phyloP scores from a whole-genome alignment of 306 rosid species.

The Cicer yamashitae region DNA sequence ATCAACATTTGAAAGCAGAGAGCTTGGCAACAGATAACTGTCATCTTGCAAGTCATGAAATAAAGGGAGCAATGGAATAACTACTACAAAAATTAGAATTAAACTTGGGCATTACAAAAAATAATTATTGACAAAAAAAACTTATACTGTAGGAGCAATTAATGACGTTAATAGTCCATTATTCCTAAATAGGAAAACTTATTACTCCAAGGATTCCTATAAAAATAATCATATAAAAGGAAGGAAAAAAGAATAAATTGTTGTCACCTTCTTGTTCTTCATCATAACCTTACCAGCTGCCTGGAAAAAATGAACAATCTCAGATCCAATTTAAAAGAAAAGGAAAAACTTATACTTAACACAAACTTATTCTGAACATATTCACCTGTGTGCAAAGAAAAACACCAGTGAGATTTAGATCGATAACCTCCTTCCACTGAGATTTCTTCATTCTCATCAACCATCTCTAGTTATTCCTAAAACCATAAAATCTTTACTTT shows the following conservation, averaged over 20 bases:
- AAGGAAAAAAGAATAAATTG: neutral
- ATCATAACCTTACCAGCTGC: too few species aligned
- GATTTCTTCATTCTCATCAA: too few species aligned
- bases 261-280: constrained; percentile 86
- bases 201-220: constrained; percentile 20
- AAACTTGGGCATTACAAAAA: neutral
- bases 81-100: neutral
- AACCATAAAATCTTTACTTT: too few species aligned
- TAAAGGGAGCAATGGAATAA: neutral
- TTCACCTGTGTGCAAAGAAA: too few species aligned
- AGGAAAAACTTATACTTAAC: too few species aligned
- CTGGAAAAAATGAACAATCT: too few species aligned
- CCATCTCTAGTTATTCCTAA: too few species aligned
- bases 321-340: too few species aligned
- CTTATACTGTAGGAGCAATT: constrained; percentile 16
- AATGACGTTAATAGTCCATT: constrained; percentile 6
- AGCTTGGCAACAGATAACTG: constrained; percentile 24
- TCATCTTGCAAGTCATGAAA: constrained; percentile 25
- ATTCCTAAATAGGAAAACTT: neutral
- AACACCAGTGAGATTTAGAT: too few species aligned
- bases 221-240: neutral
- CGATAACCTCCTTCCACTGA: too few species aligned
- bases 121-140: neutral
- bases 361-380: too few species aligned
- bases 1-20: constrained; percentile 16